These are phyloP conservation scores for Incumbomyces delicatus DNA, from an alignment of 2,329 filamentous ascomycete species.

Conservation along the genomic window DNA sequence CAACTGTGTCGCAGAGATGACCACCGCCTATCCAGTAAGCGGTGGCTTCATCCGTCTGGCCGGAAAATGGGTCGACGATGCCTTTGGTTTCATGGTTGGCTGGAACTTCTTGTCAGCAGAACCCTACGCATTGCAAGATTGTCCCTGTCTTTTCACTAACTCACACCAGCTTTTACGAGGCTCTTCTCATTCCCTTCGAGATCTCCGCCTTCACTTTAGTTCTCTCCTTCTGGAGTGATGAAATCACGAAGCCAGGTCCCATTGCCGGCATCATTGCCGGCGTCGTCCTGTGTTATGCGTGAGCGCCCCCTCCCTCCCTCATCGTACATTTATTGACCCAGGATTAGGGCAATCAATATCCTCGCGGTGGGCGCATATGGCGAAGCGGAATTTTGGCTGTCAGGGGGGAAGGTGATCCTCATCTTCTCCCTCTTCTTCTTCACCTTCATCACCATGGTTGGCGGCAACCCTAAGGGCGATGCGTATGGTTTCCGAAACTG, in stretches of 20 bases:
- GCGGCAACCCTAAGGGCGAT: slow-evolving; percentile 62
- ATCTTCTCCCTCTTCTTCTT: slow-evolving; percentile 59
- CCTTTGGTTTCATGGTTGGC: slow-evolving; percentile 34
- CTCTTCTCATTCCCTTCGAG: slow-evolving; percentile 31
- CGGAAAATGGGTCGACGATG: slow-evolving; percentile 36
- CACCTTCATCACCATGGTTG: slow-evolving; percentile 71
- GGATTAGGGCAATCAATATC: slow-evolving; percentile 59
- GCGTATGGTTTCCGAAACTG: slow-evolving; percentile 61
- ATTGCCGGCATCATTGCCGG: slow-evolving; percentile 28
- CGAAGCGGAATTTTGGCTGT: slow-evolving; percentile 60
- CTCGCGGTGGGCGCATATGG: slow-evolving; percentile 61
- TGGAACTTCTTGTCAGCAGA: slow-evolving; percentile 36
- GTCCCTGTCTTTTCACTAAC: background rate
- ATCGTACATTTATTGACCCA: too few species aligned
- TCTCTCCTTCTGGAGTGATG: slow-evolving; percentile 30
- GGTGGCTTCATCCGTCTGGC: slow-evolving; percentile 16
- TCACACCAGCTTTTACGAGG: slow-evolving; percentile 28
- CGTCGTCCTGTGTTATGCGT: slow-evolving; percentile 32
- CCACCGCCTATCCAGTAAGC: slow-evolving; percentile 25
- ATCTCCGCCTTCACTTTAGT: slow-evolving; percentile 33
- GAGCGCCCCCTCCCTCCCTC: slow-evolving; percentile 4
- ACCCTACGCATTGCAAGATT: slow-evolving; percentile 25
- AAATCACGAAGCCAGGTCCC: slow-evolving; percentile 22
- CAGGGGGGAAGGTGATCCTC: slow-evolving; percentile 58
- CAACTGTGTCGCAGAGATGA: slow-evolving; percentile 37